These are phyloP conservation scores for Lasiosphaeris hirsuta DNA, from an alignment of 495 filamentous ascomycete genomes.

Conservation along the genomic window DNA sequence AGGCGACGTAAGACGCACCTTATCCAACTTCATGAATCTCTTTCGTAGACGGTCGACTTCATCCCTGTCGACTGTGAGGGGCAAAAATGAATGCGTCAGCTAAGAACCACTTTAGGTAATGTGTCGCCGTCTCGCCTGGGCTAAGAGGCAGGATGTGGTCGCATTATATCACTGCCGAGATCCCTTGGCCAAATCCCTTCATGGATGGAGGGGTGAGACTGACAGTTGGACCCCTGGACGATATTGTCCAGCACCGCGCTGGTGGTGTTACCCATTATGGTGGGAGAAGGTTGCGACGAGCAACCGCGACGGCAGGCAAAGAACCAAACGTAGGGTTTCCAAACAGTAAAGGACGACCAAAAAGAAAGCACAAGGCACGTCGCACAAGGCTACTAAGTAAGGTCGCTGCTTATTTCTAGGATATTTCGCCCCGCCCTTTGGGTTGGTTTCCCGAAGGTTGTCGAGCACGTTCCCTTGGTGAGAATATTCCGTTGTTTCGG, in stretches of 20 bases:
- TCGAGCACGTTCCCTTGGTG: too few species aligned
- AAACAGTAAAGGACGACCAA: too few species aligned
- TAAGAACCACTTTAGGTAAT: too few species aligned
- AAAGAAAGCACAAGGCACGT: too few species aligned
- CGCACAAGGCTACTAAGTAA: too few species aligned
- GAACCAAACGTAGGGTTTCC: not conserved
- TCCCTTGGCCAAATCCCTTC: not conserved
- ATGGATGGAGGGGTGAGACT: conserved; percentile 5
- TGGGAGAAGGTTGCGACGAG: not conserved
- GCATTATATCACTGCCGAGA: not conserved
- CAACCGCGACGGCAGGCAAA: not conserved
- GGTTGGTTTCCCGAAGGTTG: too few species aligned
- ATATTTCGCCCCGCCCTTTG: too few species aligned
- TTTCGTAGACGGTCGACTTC: conserved; percentile 94
- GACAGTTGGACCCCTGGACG: conserved; percentile 94
- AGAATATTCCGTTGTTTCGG: too few species aligned
- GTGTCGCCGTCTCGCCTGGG: too few species aligned
- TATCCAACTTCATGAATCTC: conserved; percentile 98
- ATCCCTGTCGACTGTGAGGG: conserved; percentile 77
- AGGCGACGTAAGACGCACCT: conserved; percentile 52
- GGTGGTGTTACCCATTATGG: conserved; percentile 77
- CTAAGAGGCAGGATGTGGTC: not conserved
- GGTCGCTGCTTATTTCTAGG: too few species aligned
- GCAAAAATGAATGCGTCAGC: too few species aligned
- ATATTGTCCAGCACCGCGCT: conserved; percentile 90